Percentiles rank a stretch among this genome's conserved stretches.
phyloP scores from a whole-genome alignment of 2,329 filamentous ascomycete species.

The Aspergillus intermedius region DNA sequence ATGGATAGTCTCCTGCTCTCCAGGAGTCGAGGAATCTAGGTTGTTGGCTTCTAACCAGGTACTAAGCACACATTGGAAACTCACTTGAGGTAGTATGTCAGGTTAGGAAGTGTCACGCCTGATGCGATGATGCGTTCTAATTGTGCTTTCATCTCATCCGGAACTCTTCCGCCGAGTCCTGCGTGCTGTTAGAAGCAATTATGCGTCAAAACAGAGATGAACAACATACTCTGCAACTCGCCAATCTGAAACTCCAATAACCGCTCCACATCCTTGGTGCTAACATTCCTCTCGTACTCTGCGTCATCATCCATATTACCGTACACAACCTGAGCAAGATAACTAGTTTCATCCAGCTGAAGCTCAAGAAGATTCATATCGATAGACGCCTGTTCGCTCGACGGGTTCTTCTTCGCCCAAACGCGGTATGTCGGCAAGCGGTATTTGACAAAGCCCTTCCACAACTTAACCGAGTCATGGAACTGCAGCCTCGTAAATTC shows the following conservation, averaged over 20 bases:
- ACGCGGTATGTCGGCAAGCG: slow-evolving; percentile 63
- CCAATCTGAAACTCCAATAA: slow-evolving; percentile 84
- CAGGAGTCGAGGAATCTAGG: slow-evolving; percentile 80
- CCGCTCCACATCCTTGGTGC: slow-evolving; percentile 71
- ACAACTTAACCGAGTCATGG: slow-evolving; percentile 68
- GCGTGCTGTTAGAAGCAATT: slow-evolving; percentile 15
- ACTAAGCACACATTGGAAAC: slow-evolving; percentile 6
- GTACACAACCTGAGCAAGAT: slow-evolving; percentile 47
- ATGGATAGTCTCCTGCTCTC: slow-evolving; percentile 82
- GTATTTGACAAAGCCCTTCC: slow-evolving; percentile 77
- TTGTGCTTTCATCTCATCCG: slow-evolving; percentile 63
- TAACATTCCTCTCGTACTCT: slow-evolving; percentile 47
- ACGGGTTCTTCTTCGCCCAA: slow-evolving; percentile 51
- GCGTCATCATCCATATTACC: slow-evolving; percentile 39
- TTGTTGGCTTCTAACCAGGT: slow-evolving; percentile 8
- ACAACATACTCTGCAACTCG: slow-evolving; percentile 65
- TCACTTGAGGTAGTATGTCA: slow-evolving; percentile 69
- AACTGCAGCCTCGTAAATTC: slow-evolving; percentile 80
- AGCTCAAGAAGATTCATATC: slow-evolving; percentile 58
- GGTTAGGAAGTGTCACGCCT: slow-evolving; percentile 61
- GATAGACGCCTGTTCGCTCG: slow-evolving; percentile 45
- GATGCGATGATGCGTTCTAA: slow-evolving; percentile 64
- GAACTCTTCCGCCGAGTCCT: slow-evolving; percentile 73
- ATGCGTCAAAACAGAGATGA: slow-evolving; percentile 14
- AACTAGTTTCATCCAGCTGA: slow-evolving; percentile 46